Evolutionary conservation across 176 grass and related monocot species (phyloP).

Genomic region (Raddia distichophylla): DNA sequence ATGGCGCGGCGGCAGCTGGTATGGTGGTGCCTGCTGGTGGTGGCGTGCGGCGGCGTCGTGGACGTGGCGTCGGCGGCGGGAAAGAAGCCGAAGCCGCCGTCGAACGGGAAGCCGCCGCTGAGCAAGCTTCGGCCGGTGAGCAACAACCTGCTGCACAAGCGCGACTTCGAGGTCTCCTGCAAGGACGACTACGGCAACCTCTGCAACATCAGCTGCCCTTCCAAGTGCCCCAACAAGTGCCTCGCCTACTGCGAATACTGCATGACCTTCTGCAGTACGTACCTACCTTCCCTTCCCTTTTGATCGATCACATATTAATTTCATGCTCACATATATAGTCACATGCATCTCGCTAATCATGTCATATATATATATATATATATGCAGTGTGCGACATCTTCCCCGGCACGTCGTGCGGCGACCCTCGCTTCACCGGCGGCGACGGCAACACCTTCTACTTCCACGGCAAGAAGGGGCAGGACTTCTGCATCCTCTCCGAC

Average conservation of each 20-base stretch:
- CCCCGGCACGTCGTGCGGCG: conserved; percentile 54
- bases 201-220: conserved; percentile 49
- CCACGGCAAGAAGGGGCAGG: conserved; percentile 57
- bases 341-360: no score
- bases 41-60: not conserved
- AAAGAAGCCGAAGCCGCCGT: accelerated
- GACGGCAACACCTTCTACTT: conserved; percentile 88
- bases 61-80: not conserved
- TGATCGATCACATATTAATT: no score
- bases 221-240: conserved; percentile 25
- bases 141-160: conserved; percentile 6
- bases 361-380: no score
- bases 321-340: no score
- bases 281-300: no score
- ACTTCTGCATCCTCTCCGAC: conserved; percentile 69
- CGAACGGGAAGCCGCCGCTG: not conserved
- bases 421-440: conserved; percentile 71
- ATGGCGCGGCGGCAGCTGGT: no score
- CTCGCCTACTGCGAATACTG: not conserved
- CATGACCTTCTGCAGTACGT: conserved; percentile 28
- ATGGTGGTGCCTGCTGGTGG: not conserved
- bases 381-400: conserved; percentile 48
- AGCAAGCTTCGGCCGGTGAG: not conserved
- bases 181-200: not conserved
- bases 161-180: conserved; percentile 40